Base-by-base conservation (phyloP, 164 flowering plant genomes). In the Akebia trifoliata region DNA sequence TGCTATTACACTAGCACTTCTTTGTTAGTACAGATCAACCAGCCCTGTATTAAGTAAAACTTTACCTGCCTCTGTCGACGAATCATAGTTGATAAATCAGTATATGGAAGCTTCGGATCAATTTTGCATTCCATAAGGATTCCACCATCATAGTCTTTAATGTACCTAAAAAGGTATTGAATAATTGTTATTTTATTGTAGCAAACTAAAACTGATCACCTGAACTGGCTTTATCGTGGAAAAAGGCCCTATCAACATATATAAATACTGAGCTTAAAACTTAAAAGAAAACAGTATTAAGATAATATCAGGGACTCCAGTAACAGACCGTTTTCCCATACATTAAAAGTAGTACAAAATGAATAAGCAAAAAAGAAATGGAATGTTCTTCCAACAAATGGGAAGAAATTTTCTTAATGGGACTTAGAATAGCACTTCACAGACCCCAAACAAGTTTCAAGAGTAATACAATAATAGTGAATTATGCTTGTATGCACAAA, bases 141-240 rank as follows among this genome's bases (percentile, higher is more conserved):
- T 47, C 92, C 99, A 44, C 99, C 99, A 77, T 94, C 99, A 71
- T 94, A 94, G 57, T 94, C 97, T 68, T 94, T 94, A 48, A 94
- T 94, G 66, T 84, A 94, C 67, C 99, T 93, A 72, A 50, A 70
- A 60, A 20, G 11, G 29, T 50, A 31, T n/a, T n/a, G 17, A 7
- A 50, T 31, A 50, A 21, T 31, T 17, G 54, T 50, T 18, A 50
- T 17, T 30, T 18, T 8, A 18, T 5, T 14, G n/a, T 49, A n/a
- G 3, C 49, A 9, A 44, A 15, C 36, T 45, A 17, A 34, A 25
- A 21, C 10, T 29, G 26, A 43, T 21, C 12, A 17, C 12, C 18
- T 6, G 22, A 43, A 42, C 29, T 12, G 22, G 15, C 22, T 20
- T 4, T n/a, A 7, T 39, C 0, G 18, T 32, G 37, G 39, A 34